A percentile compares a stretch with the other conserved stretches of the same genome.
Conservation (phyloP, 177 flowering plant genomes). For the Tripterygium wilfordii region DNA sequence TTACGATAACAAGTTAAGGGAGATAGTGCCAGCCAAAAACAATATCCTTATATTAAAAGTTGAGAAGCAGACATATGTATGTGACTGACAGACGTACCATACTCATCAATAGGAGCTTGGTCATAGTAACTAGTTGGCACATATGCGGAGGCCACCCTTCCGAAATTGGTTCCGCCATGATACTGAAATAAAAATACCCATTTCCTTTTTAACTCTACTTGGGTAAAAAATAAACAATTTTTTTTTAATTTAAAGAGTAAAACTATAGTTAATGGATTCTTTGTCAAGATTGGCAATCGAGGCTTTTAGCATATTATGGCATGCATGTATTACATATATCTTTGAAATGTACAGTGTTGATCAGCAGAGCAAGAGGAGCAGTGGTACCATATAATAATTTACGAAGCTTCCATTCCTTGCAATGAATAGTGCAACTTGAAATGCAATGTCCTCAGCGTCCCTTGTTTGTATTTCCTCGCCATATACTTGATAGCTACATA, state of each 20-base stretch:
- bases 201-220: no score
- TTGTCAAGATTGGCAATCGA: no score
- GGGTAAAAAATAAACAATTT: no score
- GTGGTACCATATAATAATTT: slow-evolving; percentile 82
- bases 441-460: slow-evolving; percentile 69
- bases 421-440: slow-evolving; percentile 57
- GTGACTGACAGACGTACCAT: slow-evolving; percentile 38
- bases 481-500: slow-evolving; percentile 49
- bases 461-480: slow-evolving; percentile 51
- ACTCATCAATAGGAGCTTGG: slow-evolving; percentile 91
- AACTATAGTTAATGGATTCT: no score
- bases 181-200: slow-evolving; percentile 30
- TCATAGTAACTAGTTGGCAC: slow-evolving; percentile 67
- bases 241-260: no score
- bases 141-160: slow-evolving; percentile 55
- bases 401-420: slow-evolving; percentile 67
- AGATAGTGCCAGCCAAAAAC: no score
- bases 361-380: background rate
- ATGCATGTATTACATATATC: no score
- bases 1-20: background rate
- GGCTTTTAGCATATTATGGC: no score
- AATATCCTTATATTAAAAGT: no score
- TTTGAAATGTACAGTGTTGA: no score
- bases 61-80: background rate
- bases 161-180: slow-evolving; percentile 98